Conservation (phyloP, 495 filamentous ascomycete species). For the Penicillium silybi region DNA sequence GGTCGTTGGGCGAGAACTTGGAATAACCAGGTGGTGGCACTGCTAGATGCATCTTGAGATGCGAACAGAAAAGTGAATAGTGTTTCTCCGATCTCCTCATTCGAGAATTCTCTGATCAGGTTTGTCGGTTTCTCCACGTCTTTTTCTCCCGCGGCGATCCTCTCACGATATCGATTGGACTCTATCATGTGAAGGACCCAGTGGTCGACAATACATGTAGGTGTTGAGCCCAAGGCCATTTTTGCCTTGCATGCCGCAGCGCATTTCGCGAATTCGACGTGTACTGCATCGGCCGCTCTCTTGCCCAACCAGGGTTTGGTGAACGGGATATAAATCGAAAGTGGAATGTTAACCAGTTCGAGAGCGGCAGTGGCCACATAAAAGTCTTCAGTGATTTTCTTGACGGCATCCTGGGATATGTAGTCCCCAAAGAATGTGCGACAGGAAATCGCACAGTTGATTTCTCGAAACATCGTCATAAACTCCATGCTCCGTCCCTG, state of each 20-base stretch:
- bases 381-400: constrained; percentile 92
- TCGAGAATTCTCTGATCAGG: constrained; percentile 76
- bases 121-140: constrained; percentile 68
- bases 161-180: constrained; percentile 66
- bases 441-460: constrained; percentile 87
- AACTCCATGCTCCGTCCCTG: constrained; percentile 64
- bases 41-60: constrained; percentile 90
- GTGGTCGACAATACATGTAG: constrained; percentile 83
- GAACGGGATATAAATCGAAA: constrained; percentile 79
- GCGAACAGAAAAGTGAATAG: constrained; percentile 96
- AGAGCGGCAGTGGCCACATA: constrained; percentile 89
- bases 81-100: constrained; percentile 87
- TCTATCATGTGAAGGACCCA: constrained; percentile 83
- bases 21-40: constrained; percentile 87
- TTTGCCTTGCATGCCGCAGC: constrained; percentile 81
- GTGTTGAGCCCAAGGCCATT: constrained; percentile 76
- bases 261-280: constrained; percentile 79
- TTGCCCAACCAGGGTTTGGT: constrained; percentile 93
- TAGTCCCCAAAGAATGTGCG: constrained; percentile 50
- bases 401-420: constrained; percentile 55
- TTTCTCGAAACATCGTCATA: constrained; percentile 83
- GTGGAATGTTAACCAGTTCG: constrained; percentile 90
- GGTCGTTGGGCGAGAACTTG: constrained; percentile 87
- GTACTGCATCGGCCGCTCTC: constrained; percentile 78
- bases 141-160: constrained; percentile 60